These are phyloP conservation scores for Dactylellina sp. DNA, from an alignment of 2,329 filamentous ascomycete species.

Conservation along the genomic window DNA sequence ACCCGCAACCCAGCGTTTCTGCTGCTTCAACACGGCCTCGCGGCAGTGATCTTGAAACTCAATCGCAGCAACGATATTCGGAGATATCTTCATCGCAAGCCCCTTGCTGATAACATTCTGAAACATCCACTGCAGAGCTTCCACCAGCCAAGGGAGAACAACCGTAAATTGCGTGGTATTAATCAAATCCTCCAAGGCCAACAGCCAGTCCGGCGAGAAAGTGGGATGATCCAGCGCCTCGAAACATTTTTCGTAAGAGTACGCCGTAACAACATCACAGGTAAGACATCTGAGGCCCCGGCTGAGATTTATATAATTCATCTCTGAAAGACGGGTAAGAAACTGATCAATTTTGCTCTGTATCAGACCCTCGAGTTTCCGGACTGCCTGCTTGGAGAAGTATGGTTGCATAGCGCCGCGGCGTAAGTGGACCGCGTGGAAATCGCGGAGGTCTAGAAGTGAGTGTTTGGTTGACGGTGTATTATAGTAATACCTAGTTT, in stretches of 20 bases:
- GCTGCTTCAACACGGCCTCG: constrained; percentile 18
- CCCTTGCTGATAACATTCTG: constrained; percentile 1
- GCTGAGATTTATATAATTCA: constrained; percentile 26
- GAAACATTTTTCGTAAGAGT: constrained; percentile 43
- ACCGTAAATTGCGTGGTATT: not conserved
- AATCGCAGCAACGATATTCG: not conserved
- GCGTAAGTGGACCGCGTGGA: constrained; percentile 24
- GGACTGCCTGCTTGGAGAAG: constrained; percentile 45
- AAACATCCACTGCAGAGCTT: no score
- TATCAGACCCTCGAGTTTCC: constrained; percentile 33
- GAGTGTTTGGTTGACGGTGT: constrained; percentile 3
- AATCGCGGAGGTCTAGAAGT: constrained; percentile 13
- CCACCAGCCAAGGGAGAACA: no score
- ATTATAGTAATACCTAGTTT: constrained; percentile 13
- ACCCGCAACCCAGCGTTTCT: constrained; percentile 7
- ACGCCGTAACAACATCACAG: constrained; percentile 30
- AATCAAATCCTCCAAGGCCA: constrained; percentile 14
- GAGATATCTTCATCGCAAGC: constrained; percentile 1
- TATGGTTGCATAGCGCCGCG: constrained; percentile 32
- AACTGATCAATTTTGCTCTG: constrained; percentile 21
- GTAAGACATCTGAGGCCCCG: constrained; percentile 24
- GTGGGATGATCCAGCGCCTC: constrained; percentile 19
- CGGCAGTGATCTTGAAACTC: constrained; percentile 30
- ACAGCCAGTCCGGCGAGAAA: constrained; percentile 22
- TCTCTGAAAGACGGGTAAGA: constrained; percentile 17